Base-by-base conservation (phyloP, 1,284 basidiomycete genomes). In the Ceratobasidium sp. region DNA sequence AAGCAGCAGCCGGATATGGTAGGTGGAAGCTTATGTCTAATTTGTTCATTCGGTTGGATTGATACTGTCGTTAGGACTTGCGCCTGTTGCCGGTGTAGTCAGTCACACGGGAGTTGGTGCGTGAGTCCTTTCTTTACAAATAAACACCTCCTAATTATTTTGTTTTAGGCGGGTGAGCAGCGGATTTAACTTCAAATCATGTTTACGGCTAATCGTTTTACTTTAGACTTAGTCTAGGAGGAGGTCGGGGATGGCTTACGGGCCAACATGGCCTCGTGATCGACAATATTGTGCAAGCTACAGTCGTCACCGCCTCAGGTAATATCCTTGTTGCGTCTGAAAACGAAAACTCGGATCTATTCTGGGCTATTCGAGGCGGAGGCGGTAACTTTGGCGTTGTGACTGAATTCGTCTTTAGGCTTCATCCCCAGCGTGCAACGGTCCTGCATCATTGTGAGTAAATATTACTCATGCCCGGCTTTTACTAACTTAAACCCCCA, bases 301-400 rank as follows among this genome's bases (percentile, higher is more conserved):
- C 77, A 1, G 39, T 78, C 10, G 79, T 80, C 13, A 56, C 73
- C 6, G 64, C 71, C 51, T 69, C 66, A 0, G 79, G 79, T n/a
- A 67, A 78, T 10, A 80, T 78, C 49, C 40, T 78, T 33, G 66
- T 42, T 12, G 77, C 70, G 9, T 76, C 77, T 33, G 70, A 78
- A 18, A 46, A 53, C 2, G 55, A 75, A 2, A 61, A 80, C 61
- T 40, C 64, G 20, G 79, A 80, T 42, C 58, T 80, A 4, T 76
- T 76, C 55, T 80, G 79, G 79, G 79, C 71, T 6, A 26, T 77
- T 28, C 70, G 77, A 26, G 72, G 55, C 23, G 79, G 79, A 15
- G 78, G 79, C 49, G 55, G 70, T 12, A 80, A 80, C 68, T 80
- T 80, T 69, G 79, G 79, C 6, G 78, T 77, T 1, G 75, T 77